Evolutionary conservation across 345 rosid genomes (phyloP).

Genomic region (Fremontodendron californicum): DNA sequence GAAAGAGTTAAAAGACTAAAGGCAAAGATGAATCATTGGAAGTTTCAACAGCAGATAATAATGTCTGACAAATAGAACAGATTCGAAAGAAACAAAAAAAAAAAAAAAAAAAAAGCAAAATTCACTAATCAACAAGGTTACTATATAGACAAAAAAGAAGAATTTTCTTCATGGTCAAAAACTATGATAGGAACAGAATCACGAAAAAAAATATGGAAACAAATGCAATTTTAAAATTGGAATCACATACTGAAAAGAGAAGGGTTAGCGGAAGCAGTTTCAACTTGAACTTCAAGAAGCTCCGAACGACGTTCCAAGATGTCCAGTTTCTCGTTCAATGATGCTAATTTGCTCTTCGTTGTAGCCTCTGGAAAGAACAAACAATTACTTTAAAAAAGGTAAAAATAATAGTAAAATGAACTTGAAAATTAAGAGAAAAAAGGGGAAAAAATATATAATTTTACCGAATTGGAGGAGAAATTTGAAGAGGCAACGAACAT

Average conservation of each 20-base stretch:
- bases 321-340: slow-evolving; percentile 79
- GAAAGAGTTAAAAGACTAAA: no score
- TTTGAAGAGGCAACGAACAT: slow-evolving; percentile 95
- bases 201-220: not conserved
- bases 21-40: not conserved
- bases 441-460: not conserved
- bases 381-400: not conserved
- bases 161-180: not conserved
- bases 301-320: slow-evolving; percentile 80
- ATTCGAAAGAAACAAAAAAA: not conserved
- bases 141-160: not conserved
- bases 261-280: slow-evolving; percentile 79
- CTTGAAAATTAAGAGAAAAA: not conserved
- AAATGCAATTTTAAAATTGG: not conserved
- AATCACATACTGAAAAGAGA: slow-evolving; percentile 64
- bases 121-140: not conserved
- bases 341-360: slow-evolving; percentile 76
- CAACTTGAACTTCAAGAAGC: slow-evolving; percentile 83
- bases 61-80: not conserved
- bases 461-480: slow-evolving; percentile 91
- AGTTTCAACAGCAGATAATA: not conserved
- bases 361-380: slow-evolving; percentile 57
- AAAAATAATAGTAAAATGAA: not conserved
- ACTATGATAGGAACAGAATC: not conserved
- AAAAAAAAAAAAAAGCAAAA: not conserved